phyloP scores from a whole-genome alignment of 2,329 filamentous ascomycete genomes.

The Clarireedia homoeocarpa region DNA sequence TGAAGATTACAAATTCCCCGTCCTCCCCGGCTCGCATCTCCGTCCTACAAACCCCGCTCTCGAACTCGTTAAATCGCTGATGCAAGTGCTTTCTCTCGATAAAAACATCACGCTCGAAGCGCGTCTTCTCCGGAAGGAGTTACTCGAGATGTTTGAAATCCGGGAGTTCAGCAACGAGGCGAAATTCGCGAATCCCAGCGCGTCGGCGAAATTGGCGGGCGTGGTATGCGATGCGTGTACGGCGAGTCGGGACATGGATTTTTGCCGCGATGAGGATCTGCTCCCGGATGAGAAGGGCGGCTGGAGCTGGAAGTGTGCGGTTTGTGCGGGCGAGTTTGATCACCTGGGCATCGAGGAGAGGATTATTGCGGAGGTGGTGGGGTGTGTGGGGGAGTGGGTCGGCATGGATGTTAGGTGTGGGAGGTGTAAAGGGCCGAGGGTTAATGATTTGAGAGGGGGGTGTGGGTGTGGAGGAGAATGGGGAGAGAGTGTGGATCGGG shows the following conservation, averaged over 20 bases:
- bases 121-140: constrained; percentile 77
- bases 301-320: constrained; percentile 64
- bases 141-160: constrained; percentile 85
- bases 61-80: constrained; percentile 85
- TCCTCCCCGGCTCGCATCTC: constrained; percentile 65
- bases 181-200: constrained; percentile 79
- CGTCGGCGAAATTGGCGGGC: constrained; percentile 63
- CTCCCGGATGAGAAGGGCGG: constrained; percentile 40
- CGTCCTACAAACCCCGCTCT: constrained; percentile 65
- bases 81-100: constrained; percentile 86
- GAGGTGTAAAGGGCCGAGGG: constrained; percentile 61
- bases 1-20: constrained; percentile 78
- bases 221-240: constrained; percentile 88
- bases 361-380: constrained; percentile 69
- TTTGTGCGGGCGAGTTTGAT: constrained; percentile 70
- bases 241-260: constrained; percentile 77
- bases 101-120: constrained; percentile 86
- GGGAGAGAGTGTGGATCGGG: constrained; percentile 61
- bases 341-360: constrained; percentile 77
- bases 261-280: constrained; percentile 83
- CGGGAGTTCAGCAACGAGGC: constrained; percentile 87
- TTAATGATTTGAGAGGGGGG: constrained; percentile 95
- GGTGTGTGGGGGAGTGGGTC: constrained; percentile 69
- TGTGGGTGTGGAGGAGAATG: constrained; percentile 88
- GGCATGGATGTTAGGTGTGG: constrained; percentile 82